These are phyloP conservation scores for Candida nemodendra DNA, from an alignment of 805 yeast genomes.

Conservation along the genomic window DNA sequence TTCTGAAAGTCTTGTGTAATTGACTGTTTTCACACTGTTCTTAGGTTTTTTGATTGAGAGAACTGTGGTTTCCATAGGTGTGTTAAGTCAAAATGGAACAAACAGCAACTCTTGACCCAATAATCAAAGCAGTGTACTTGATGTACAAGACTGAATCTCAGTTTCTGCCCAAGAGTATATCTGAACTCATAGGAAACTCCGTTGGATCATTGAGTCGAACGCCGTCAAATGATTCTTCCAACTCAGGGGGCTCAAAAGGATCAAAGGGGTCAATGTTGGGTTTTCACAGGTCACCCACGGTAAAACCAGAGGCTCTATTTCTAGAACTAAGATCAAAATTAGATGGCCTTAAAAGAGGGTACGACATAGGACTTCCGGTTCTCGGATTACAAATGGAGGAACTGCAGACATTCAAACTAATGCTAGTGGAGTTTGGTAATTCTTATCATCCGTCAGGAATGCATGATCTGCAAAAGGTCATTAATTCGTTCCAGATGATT, in stretches of 20 bases:
- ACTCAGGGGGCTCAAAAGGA: constrained; percentile 4
- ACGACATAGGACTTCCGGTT: constrained; percentile 7
- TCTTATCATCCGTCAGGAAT: constrained; percentile 5
- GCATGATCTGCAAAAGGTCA: constrained; percentile 7
- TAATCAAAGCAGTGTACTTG: constrained; percentile 21
- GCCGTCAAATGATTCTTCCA: constrained; percentile 11
- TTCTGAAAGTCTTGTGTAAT: too few species aligned
- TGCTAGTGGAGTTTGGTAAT: constrained; percentile 11
- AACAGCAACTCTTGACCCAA: constrained; percentile 13
- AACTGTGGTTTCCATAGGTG: not conserved
- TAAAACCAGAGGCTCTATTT: constrained; percentile 11
- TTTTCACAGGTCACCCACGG: constrained; percentile 2
- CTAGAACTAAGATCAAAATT: constrained; percentile 10
- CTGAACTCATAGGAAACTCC: constrained; percentile 13
- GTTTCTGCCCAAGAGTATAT: constrained; percentile 11
- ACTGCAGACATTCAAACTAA: constrained; percentile 12
- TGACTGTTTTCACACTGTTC: too few species aligned
- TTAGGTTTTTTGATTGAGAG: too few species aligned
- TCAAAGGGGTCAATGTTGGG: constrained; percentile 2
- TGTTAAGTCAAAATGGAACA: constrained; percentile 7
- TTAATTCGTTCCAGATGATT: constrained; percentile 10
- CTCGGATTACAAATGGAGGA: constrained; percentile 8
- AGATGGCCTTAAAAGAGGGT: constrained; percentile 11
- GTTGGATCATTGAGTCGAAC: constrained; percentile 8
- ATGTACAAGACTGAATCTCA: constrained; percentile 17